These are phyloP conservation scores for Huiozyma sinensis DNA, from an alignment of 805 yeast genomes.

Conservation along the genomic window DNA sequence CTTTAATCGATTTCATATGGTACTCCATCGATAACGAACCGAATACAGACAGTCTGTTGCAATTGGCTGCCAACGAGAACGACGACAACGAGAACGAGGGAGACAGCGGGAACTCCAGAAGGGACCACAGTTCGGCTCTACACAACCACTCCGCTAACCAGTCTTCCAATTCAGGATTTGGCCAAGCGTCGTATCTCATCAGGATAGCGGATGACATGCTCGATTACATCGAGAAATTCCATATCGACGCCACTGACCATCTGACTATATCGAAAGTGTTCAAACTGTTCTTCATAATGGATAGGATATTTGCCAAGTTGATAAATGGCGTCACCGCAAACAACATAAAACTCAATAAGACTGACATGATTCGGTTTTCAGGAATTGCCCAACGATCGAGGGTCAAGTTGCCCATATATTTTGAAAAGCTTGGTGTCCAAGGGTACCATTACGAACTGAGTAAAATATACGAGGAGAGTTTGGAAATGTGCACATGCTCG, in stretches of 20 bases:
- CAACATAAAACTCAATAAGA: slow-evolving; percentile 30
- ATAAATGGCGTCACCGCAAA: slow-evolving; percentile 30
- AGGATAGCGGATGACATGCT: slow-evolving; percentile 56
- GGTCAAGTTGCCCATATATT: slow-evolving; percentile 29
- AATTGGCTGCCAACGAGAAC: neutral
- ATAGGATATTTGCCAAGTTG: slow-evolving; percentile 31
- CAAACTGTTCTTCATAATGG: slow-evolving; percentile 31
- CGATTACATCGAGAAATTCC: slow-evolving; percentile 43
- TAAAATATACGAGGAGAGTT: slow-evolving; percentile 33
- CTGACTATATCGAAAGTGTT: slow-evolving; percentile 30
- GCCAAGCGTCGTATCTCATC: slow-evolving; percentile 53
- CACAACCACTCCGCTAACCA: neutral
- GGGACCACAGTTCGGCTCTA: neutral
- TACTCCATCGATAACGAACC: slow-evolving; percentile 38
- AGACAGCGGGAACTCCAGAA: neutral
- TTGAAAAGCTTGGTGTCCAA: slow-evolving; percentile 27
- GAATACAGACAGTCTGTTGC: slow-evolving; percentile 18
- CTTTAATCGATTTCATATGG: slow-evolving; percentile 50
- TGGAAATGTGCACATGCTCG: slow-evolving; percentile 26
- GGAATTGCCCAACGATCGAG: slow-evolving; percentile 47
- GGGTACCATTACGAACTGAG: slow-evolving; percentile 38
- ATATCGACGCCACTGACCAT: slow-evolving; percentile 17
- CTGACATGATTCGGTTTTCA: slow-evolving; percentile 42
- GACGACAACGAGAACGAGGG: neutral
- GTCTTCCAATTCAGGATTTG: slow-evolving; percentile 27